Percentiles rank a stretch among this genome's conserved stretches.
These are phyloP conservation scores for Mucor lusitanicus DNA, from an alignment of 371 early-diverging fungal species.

Conservation along the genomic window DNA sequence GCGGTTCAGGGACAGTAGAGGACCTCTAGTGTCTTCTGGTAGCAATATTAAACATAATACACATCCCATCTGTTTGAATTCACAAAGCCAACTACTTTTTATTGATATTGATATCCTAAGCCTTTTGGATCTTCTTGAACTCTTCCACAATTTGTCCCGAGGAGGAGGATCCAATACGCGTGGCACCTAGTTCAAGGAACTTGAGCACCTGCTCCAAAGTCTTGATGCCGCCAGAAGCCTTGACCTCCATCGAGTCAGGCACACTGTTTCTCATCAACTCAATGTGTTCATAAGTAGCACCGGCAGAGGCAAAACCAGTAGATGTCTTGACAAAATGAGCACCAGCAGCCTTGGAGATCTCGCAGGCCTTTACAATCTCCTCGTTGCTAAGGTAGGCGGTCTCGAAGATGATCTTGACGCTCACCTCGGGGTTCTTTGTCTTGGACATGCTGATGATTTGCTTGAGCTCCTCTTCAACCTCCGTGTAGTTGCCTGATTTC, in stretches of 20 bases:
- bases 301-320: constrained; percentile 65
- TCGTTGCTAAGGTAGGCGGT: constrained; percentile 62
- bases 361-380: constrained; percentile 58
- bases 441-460: constrained; percentile 47
- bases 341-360: constrained; percentile 53
- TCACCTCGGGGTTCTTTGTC: constrained; percentile 40
- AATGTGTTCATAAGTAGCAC: constrained; percentile 59
- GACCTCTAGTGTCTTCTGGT: background rate
- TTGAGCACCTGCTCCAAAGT: constrained; percentile 61
- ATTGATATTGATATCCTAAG: background rate
- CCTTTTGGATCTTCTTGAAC: constrained; percentile 33
- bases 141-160: constrained; percentile 63
- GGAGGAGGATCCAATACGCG: constrained; percentile 65
- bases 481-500: constrained; percentile 48
- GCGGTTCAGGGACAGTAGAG: background rate
- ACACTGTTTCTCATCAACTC: constrained; percentile 58
- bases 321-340: constrained; percentile 73
- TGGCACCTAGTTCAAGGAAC: constrained; percentile 60
- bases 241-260: constrained; percentile 51
- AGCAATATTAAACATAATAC: background rate
- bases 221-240: constrained; percentile 70
- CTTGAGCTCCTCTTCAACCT: constrained; percentile 55
- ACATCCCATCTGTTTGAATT: background rate
- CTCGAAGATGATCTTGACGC: constrained; percentile 70
- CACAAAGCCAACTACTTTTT: background rate